Evolutionary conservation across 768 basidiomycete genomes (phyloP).

Genomic region (Pulveroboletus sp.): DNA sequence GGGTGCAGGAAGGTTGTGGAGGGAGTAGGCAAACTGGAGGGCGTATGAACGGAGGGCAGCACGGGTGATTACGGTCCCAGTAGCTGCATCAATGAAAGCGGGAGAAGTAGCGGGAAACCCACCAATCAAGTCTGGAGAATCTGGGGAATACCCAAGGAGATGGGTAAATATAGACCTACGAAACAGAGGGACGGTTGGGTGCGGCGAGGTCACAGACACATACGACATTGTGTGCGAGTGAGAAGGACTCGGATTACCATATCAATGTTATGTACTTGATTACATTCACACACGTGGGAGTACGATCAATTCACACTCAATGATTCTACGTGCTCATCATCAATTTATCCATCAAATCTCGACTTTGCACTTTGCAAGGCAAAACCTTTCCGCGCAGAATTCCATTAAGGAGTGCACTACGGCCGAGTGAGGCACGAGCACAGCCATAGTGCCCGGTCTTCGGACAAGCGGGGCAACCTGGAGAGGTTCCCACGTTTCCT

Average conservation of each 20-base stretch:
- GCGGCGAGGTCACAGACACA: conserved; percentile 17
- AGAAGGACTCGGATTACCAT: too few species aligned
- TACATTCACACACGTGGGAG: too few species aligned
- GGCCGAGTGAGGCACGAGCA: too few species aligned
- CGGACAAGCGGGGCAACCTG: too few species aligned
- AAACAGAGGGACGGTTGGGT: conserved; percentile 17
- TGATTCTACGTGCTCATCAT: too few species aligned
- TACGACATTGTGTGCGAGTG: conserved; percentile 20
- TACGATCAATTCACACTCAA: too few species aligned
- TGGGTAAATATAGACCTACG: conserved; percentile 33
- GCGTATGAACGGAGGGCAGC: conserved; percentile 49
- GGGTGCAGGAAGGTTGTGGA: conserved; percentile 44
- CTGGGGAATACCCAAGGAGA: conserved; percentile 18
- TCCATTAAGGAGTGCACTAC: too few species aligned
- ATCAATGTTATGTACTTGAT: too few species aligned
- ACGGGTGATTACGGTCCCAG: conserved; percentile 56
- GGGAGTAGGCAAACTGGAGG: conserved; percentile 56
- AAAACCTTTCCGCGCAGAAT: too few species aligned
- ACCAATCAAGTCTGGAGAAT: conserved; percentile 33
- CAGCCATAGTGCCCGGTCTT: too few species aligned
- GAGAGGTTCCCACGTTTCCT: too few species aligned
- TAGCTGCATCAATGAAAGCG: conserved; percentile 66
- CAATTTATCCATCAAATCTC: not conserved
- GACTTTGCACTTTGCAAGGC: too few species aligned
- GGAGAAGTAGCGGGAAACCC: conserved; percentile 41